Evolutionary conservation across 2,329 filamentous ascomycete genomes (phyloP).

Genomic region (Talaromyces sp.): DNA sequence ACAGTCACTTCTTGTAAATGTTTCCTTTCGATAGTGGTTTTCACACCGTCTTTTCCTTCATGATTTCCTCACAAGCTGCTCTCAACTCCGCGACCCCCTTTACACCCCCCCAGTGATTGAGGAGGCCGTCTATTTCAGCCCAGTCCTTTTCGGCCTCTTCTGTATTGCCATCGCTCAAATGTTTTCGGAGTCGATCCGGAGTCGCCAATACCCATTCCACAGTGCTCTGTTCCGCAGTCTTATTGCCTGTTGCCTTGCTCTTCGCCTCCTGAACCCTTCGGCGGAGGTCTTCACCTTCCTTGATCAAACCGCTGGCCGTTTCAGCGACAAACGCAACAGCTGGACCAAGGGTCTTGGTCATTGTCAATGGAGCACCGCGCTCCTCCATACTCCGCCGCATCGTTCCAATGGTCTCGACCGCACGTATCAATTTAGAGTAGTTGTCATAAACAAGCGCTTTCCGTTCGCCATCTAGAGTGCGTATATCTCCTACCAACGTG

Average conservation of each 20-base stretch:
- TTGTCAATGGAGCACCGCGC: constrained; percentile 37
- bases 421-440: constrained; percentile 93
- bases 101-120: constrained; percentile 39
- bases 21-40: neutral
- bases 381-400: constrained; percentile 46
- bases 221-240: constrained; percentile 32
- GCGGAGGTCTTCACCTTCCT: constrained; percentile 33
- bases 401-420: constrained; percentile 90
- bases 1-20: neutral
- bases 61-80: constrained; percentile 33
- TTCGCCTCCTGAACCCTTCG: constrained; percentile 23
- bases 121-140: constrained; percentile 32
- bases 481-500: constrained; percentile 61
- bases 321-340: constrained; percentile 41
- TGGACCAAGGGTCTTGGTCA: constrained; percentile 40
- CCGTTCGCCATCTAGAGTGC: constrained; percentile 88
- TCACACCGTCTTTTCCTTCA: constrained; percentile 17
- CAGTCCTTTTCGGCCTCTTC: constrained; percentile 40
- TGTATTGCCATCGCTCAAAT: constrained; percentile 32
- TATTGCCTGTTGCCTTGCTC: constrained; percentile 13
- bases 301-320: constrained; percentile 35
- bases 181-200: constrained; percentile 31
- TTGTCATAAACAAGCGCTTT: constrained; percentile 98
- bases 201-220: constrained; percentile 41
- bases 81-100: constrained; percentile 38